A percentile compares a stretch with the other conserved stretches of the same genome.
These are phyloP conservation scores for Piloderma croceum DNA, from an alignment of 768 basidiomycete species.

Conservation along the genomic window DNA sequence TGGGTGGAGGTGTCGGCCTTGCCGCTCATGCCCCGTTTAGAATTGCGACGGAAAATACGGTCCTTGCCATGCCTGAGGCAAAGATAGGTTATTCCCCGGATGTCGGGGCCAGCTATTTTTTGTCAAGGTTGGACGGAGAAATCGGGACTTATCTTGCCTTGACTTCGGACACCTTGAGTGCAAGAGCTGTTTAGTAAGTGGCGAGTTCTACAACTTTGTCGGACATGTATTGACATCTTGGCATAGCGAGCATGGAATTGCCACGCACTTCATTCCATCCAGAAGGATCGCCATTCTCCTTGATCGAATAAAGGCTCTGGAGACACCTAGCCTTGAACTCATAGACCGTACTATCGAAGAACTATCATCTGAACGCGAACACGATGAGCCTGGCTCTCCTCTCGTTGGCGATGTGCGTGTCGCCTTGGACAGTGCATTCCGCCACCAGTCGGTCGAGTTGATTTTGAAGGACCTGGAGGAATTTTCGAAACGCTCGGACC, in stretches of 20 bases:
- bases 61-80: conserved; percentile 96
- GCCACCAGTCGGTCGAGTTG: conserved; percentile 59
- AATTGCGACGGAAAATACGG: conserved; percentile 87
- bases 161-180: conserved; percentile 66
- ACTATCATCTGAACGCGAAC: conserved; percentile 49
- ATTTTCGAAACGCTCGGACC: conserved; percentile 33
- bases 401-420: conserved; percentile 57
- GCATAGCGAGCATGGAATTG: conserved; percentile 81
- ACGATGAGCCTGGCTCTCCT: conserved; percentile 46
- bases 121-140: conserved; percentile 86
- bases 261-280: conserved; percentile 88
- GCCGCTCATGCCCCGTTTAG: conserved; percentile 80
- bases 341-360: conserved; percentile 71
- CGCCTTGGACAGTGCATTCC: conserved; percentile 82
- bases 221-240: conserved; percentile 9
- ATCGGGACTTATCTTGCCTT: conserved; percentile 92
- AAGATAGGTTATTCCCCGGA: conserved; percentile 89
- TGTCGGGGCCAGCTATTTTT: conserved; percentile 87
- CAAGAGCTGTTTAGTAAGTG: conserved; percentile 85
- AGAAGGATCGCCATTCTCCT: conserved; percentile 67
- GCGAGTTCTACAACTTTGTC: conserved; percentile 3
- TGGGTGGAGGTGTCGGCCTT: conserved; percentile 95
- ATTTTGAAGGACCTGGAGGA: conserved; percentile 56
- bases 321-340: conserved; percentile 34
- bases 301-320: conserved; percentile 47